These are phyloP conservation scores for Yarrowia yakushimensis DNA, from an alignment of 805 yeast genomes.

Conservation along the genomic window DNA sequence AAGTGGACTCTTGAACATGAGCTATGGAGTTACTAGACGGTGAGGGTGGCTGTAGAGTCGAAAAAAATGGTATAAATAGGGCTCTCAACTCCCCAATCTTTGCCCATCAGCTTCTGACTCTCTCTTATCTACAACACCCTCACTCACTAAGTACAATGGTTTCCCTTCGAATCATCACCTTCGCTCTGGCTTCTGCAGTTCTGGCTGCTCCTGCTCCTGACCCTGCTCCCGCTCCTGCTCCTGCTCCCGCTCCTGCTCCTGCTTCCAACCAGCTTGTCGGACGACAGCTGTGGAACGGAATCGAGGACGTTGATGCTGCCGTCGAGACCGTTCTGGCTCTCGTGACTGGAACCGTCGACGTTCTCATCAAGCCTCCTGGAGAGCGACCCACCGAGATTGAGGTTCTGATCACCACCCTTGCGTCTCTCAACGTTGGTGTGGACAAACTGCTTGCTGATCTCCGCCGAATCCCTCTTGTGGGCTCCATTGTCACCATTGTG, in stretches of 20 bases:
- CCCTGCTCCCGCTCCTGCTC: conserved; percentile 12
- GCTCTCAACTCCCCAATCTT: background rate
- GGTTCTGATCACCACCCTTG: conserved; percentile 1
- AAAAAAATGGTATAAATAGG: background rate
- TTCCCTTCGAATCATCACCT: background rate
- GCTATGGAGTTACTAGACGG: background rate
- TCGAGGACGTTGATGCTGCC: conserved; percentile 2
- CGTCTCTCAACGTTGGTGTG: conserved; percentile 9
- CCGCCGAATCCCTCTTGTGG: conserved; percentile 4
- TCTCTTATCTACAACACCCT: background rate
- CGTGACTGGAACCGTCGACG: conserved; percentile 3
- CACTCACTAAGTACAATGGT: conserved; percentile 22
- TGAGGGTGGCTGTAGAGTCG: background rate
- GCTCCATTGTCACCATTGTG: background rate
- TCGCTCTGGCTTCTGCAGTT: background rate
- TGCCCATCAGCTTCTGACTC: conserved; percentile 17
- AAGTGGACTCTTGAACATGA: background rate
- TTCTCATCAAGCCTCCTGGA: conserved; percentile 24
- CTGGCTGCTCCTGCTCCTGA: conserved; percentile 20
- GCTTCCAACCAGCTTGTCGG: background rate
- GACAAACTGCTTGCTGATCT: conserved; percentile 20
- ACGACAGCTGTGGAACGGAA: conserved; percentile 9
- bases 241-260: conserved; percentile 17
- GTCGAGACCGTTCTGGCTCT: conserved; percentile 11
- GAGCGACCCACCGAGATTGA: conserved; percentile 6